A percentile compares a stretch with the other conserved stretches of the same genome.
Evolutionary conservation across 2,329 filamentous ascomycete genomes (phyloP).

Genomic region (Botrytis pseudocinerea): DNA sequence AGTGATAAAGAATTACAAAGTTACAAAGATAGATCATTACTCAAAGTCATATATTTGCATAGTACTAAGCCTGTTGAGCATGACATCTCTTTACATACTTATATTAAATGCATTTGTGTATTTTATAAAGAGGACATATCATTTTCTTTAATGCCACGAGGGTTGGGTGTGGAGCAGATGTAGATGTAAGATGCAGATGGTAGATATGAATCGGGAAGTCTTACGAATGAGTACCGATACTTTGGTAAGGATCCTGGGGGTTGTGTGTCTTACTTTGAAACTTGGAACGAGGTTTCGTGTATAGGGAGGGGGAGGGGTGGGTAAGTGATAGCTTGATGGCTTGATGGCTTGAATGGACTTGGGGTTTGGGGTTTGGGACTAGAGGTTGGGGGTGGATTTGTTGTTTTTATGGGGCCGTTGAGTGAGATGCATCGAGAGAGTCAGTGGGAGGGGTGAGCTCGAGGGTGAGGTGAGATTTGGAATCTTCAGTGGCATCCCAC

Average conservation of each 20-base stretch:
- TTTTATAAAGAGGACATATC: background rate
- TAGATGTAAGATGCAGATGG: background rate
- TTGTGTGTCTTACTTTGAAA: conserved; percentile 3
- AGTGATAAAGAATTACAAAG: background rate
- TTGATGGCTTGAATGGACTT: background rate
- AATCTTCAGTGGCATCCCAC: background rate
- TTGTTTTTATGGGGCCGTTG: background rate
- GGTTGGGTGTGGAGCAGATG: background rate
- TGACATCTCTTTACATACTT: background rate
- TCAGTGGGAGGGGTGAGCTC: too few relatives aligned
- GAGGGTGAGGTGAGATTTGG: background rate
- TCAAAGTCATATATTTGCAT: background rate
- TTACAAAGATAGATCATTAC: background rate
- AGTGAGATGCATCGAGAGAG: background rate
- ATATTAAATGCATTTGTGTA: background rate
- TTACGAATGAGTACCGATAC: background rate
- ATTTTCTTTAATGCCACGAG: conserved; percentile 1
- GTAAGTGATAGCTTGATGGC: background rate
- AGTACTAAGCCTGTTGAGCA: background rate
- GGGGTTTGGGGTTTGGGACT: background rate
- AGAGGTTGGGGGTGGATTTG: background rate
- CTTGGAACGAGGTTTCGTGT: background rate
- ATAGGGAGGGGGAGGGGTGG: background rate
- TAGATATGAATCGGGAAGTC: background rate
- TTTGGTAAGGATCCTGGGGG: background rate